Evolutionary conservation across 345 rosid species (phyloP).

Genomic region (Camelina neglecta): DNA sequence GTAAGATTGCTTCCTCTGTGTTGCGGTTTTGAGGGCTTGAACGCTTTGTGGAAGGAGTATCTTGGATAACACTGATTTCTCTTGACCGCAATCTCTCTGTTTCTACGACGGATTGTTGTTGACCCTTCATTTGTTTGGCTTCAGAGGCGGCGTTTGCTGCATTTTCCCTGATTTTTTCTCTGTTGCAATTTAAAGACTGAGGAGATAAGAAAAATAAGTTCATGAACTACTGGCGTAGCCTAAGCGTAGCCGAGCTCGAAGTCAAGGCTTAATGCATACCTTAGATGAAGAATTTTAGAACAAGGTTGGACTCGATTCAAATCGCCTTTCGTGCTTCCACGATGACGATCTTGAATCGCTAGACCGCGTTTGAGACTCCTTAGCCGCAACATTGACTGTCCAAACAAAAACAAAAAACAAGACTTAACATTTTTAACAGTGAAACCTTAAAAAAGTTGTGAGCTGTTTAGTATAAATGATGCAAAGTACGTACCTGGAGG

Average conservation of each 20-base stretch:
- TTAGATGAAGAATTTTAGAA: constrained; percentile 50
- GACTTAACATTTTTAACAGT: background rate
- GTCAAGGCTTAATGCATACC: constrained; percentile 3
- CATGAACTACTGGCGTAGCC: background rate
- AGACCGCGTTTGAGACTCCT: constrained; percentile 59
- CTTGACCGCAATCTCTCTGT: constrained; percentile 11
- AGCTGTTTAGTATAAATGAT: constrained; percentile 5
- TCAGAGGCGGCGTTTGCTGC: constrained; percentile 11
- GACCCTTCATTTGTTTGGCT: constrained; percentile 12
- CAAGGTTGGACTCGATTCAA: constrained; percentile 38
- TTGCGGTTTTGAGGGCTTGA: background rate
- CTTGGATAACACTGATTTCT: background rate
- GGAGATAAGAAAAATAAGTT: background rate
- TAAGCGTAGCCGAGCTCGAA: too few species aligned
- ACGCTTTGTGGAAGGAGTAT: constrained; percentile 14
- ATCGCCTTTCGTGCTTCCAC: constrained; percentile 31
- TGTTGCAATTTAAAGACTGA: background rate
- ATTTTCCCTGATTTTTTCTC: constrained; percentile 20
- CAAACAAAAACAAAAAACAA: constrained; percentile 1
- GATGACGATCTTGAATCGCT: constrained; percentile 53
- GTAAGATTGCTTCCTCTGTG: constrained; percentile 23
- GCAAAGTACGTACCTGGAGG: constrained; percentile 58
- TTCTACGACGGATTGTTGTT: constrained; percentile 12
- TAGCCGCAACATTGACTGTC: constrained; percentile 68
- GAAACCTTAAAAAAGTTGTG: background rate